Evolutionary conservation across 176 grass and related monocot genomes (phyloP), one percentile per base, ranked within the genome.

Genomic region (Cocos nucifera): DNA sequence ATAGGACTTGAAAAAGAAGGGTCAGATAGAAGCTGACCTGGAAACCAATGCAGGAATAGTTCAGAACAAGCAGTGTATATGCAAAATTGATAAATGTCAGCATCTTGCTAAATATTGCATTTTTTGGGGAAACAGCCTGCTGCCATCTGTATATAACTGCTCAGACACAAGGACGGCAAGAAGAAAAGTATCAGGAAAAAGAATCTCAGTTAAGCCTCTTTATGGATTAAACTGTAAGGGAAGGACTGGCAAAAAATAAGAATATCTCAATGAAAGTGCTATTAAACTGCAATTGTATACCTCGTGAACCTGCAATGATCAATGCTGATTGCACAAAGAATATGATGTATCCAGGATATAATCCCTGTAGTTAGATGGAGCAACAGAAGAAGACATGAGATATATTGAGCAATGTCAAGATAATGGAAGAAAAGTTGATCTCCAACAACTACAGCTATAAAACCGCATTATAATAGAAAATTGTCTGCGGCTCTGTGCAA

Each of bases 91-190:
- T 48, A 18, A 89, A 71, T 61, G 61, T 57, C 27, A 98, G 74
- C 8, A 89, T 78, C 61, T 67, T 70, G 28, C 54, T 22, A 19
- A 92, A 54, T 49, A 79, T 17, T 59, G 77, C 29, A 75, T 80
- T 85, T 56, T 77, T 86, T 15, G 27, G 51, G 19, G 54, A 27
- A 55, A 62, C 70, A 64, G 84, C 79, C 59, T 89, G 88, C 74
- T 89, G 93, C 93, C 84, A 98, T 85, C 93, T 92, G 79, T 98
- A 92, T 85, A 92, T 83, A 65, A 89, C 93, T 92, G 79, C 61
- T 74, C 49, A 56, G 57, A 80, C 69, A 67, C 55, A 84, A 77
- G 10, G 10, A 44, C 3, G 10, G 35, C 35, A 65, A 56, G 26
- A 20, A 2, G 1, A 65, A 56, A 59, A 50, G 66, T 15, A 29